Evolutionary conservation across 805 yeast species (phyloP).

Genomic region (Vanderwaltozyma polyspora): DNA sequence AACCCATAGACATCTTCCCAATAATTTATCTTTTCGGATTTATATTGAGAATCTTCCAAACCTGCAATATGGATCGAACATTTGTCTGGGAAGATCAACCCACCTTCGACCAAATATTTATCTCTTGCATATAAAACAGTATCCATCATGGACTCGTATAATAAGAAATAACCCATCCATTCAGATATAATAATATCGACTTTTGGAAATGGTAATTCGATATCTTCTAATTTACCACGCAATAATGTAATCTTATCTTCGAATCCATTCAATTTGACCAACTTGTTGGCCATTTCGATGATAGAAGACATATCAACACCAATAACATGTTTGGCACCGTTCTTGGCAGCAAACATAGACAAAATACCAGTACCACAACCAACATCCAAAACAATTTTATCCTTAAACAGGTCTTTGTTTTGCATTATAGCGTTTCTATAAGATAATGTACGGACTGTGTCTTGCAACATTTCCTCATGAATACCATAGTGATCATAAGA

Average conservation of each 20-base stretch:
- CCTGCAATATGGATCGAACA: constrained; percentile 84
- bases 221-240: constrained; percentile 91
- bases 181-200: constrained; percentile 95
- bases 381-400: constrained; percentile 88
- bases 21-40: constrained; percentile 79
- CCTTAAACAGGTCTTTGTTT: constrained; percentile 81
- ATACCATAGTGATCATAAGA: constrained; percentile 96
- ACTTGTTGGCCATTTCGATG: constrained; percentile 90
- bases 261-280: constrained; percentile 74
- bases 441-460: constrained; percentile 79
- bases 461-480: constrained; percentile 98
- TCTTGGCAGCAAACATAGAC: constrained; percentile 95
- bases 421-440: constrained; percentile 88
- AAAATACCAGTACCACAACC: constrained; percentile 98
- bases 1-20: constrained; percentile 98
- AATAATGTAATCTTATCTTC: constrained; percentile 76
- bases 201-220: constrained; percentile 67
- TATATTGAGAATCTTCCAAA: constrained; percentile 85
- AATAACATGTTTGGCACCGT: constrained; percentile 97
- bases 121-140: constrained; percentile 93
- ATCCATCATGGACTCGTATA: constrained; percentile 96
- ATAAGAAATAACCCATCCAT: constrained; percentile 98
- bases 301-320: constrained; percentile 96
- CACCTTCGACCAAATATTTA: constrained; percentile 63
- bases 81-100: constrained; percentile 90